phyloP scores from a whole-genome alignment of 202 grass and related monocot species.

The Hordeum pubiflorum region DNA sequence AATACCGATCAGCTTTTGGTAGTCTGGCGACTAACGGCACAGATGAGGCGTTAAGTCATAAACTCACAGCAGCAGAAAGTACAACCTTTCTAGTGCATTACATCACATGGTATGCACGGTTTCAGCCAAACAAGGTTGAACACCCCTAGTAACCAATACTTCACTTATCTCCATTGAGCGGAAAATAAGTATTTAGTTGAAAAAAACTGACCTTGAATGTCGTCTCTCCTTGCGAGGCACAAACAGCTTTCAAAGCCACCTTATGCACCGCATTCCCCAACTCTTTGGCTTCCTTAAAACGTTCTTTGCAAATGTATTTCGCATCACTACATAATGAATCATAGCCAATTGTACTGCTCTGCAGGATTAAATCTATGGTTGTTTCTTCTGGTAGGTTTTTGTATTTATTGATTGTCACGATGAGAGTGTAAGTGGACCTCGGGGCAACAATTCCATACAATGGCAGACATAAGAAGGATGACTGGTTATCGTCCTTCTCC shows the following conservation, averaged over 20 bases:
- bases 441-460: neutral
- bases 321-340: neutral
- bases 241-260: neutral
- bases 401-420: neutral
- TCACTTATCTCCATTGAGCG: neutral
- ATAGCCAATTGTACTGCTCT: neutral
- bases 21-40: neutral
- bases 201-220: neutral
- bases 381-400: neutral
- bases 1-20: neutral
- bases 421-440: neutral
- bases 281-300: neutral
- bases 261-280: neutral
- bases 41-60: neutral
- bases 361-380: neutral
- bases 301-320: neutral
- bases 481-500: neutral
- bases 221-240: neutral
- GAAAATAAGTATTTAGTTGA: neutral
- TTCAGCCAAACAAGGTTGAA: neutral
- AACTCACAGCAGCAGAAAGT: neutral
- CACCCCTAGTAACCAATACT: neutral
- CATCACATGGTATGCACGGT: neutral
- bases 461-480: neutral
- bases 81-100: neutral